A percentile compares a stretch with the other conserved stretches of the same genome.
phyloP scores from a whole-genome alignment of 164 flowering plant species.

The Dillenia turbinata region DNA sequence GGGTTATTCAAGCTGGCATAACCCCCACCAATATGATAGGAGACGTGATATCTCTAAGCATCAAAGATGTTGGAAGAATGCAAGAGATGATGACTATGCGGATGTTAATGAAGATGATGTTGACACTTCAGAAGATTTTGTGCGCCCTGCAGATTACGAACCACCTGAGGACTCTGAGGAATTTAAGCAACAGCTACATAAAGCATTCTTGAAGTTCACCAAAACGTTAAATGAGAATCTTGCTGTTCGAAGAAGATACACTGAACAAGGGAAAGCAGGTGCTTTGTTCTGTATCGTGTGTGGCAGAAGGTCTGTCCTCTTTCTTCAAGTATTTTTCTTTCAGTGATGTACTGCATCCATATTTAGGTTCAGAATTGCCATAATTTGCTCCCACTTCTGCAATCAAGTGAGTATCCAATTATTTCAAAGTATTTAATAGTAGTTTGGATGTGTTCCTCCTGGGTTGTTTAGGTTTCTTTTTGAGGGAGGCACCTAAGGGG shows the following conservation, averaged over 20 bases:
- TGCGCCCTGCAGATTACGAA: conserved; percentile 13
- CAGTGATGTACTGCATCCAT: conserved; percentile 2
- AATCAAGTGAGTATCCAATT: conserved; percentile 1
- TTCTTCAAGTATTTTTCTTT: conserved; percentile 8
- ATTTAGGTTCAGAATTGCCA: conserved; percentile 9
- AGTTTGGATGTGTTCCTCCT: no score
- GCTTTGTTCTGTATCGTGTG: conserved; percentile 48
- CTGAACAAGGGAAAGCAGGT: conserved; percentile 46
- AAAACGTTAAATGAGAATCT: conserved; percentile 29
- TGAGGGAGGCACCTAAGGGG: no score
- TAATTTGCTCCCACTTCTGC: background rate
- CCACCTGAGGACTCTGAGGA: conserved; percentile 35
- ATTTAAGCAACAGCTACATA: conserved; percentile 29
- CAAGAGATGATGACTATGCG: conserved; percentile 16
- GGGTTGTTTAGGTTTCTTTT: no score
- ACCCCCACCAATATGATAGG: conserved; percentile 14
- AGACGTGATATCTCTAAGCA: conserved; percentile 18
- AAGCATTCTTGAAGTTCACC: conserved; percentile 27
- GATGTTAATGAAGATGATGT: conserved; percentile 11
- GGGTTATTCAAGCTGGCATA: conserved; percentile 15
- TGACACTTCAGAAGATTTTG: conserved; percentile 14
- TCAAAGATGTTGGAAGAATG: conserved; percentile 24
- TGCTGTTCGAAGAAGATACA: conserved; percentile 33
- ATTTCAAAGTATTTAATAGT: background rate
- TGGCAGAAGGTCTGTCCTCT: conserved; percentile 47